Percentiles rank a stretch among this genome's conserved stretches.
These are phyloP conservation scores for Ceratocystis variospora DNA, from an alignment of 2,329 filamentous ascomycete genomes.

Conservation along the genomic window DNA sequence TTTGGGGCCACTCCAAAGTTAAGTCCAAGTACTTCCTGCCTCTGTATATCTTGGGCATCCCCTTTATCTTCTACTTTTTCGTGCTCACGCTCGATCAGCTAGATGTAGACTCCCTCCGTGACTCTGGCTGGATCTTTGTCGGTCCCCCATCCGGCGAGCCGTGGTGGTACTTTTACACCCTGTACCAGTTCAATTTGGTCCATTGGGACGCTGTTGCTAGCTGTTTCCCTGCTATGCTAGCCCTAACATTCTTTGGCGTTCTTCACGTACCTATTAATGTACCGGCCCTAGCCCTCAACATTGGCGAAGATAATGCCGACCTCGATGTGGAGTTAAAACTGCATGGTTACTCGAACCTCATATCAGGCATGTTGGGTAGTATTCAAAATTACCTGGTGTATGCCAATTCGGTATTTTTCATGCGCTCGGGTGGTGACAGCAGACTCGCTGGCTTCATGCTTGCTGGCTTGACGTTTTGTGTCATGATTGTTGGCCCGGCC, in stretches of 20 bases:
- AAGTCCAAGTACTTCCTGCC: conserved; percentile 77
- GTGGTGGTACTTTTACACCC: conserved; percentile 95
- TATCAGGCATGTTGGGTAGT: conserved; percentile 76
- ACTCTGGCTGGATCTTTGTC: conserved; percentile 80
- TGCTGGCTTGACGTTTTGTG: conserved; percentile 61
- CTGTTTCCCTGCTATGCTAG: conserved; percentile 87
- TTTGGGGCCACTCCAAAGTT: conserved; percentile 61
- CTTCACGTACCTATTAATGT: conserved; percentile 97
- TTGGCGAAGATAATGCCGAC: conserved; percentile 82
- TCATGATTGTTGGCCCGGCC: conserved; percentile 73
- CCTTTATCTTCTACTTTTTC: conserved; percentile 63
- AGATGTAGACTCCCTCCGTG: conserved; percentile 51
- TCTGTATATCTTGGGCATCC: conserved; percentile 68
- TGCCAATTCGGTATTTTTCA: conserved; percentile 94
- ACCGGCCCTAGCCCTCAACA: conserved; percentile 77
- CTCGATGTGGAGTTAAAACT: conserved; percentile 83
- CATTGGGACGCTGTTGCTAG: conserved; percentile 73
- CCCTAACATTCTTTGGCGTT: conserved; percentile 91
- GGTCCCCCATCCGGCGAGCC: conserved; percentile 72
- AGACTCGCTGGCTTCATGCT: conserved; percentile 76
- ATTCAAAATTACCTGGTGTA: conserved; percentile 97
- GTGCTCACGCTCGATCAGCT: conserved; percentile 56
- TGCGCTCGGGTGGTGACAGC: conserved; percentile 77
- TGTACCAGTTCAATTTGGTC: conserved; percentile 74
- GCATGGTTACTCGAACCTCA: conserved; percentile 81